Conservation (phyloP, 176 grass and related monocot genomes). For the Microstegium vimineum region DNA sequence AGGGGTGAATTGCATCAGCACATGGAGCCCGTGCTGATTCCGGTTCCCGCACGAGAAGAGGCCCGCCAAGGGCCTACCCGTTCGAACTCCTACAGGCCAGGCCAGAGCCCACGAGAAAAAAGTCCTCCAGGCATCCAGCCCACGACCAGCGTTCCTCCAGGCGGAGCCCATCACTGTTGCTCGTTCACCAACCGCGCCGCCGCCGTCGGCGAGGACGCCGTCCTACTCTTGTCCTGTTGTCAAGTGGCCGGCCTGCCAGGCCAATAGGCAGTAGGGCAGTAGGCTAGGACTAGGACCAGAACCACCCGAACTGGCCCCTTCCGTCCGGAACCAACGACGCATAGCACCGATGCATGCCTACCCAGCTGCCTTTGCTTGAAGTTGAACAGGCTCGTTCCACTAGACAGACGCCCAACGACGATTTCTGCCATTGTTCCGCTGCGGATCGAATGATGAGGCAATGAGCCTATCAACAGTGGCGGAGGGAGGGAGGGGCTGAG, state of each 20-base stretch:
- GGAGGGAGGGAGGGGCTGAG: too few species aligned
- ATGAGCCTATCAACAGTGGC: too few species aligned
- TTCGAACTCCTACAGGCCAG: neutral
- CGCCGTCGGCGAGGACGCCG: neutral
- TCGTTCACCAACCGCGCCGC: neutral
- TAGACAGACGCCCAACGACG: neutral
- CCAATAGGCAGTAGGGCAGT: neutral
- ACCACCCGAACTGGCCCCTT: neutral
- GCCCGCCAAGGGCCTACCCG: too few species aligned
- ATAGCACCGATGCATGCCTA: neutral
- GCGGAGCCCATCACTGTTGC: neutral
- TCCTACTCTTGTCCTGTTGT: neutral
- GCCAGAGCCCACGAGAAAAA: neutral
- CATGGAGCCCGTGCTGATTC: neutral
- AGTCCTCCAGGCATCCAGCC: neutral
- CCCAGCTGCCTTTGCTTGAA: constrained; percentile 20
- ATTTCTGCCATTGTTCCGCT: neutral
- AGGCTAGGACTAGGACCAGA: neutral
- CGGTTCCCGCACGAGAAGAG: neutral
- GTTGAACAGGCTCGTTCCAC: neutral
- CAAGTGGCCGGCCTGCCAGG: neutral
- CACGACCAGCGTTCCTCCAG: neutral
- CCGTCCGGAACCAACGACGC: neutral
- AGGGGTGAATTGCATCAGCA: neutral
- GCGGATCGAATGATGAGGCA: neutral